A percentile compares a stretch with the other conserved stretches of the same genome.
These are phyloP conservation scores for Ramalina intermedia DNA, from an alignment of 495 filamentous ascomycete species.

Conservation along the genomic window DNA sequence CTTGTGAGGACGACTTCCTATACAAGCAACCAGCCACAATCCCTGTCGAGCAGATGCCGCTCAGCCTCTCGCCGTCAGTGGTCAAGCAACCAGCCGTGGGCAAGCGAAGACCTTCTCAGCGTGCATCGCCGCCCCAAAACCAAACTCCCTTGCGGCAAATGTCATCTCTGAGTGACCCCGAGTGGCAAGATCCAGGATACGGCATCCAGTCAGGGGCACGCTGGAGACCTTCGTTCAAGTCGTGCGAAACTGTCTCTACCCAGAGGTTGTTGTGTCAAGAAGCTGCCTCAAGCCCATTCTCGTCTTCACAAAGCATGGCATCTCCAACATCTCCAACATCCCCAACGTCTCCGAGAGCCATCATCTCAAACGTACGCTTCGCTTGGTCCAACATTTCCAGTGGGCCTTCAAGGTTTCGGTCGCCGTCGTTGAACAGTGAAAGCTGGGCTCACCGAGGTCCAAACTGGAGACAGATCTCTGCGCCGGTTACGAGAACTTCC, in stretches of 20 bases:
- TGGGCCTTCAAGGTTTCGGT: background rate
- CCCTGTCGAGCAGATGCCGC: too few species aligned
- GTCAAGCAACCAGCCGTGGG: background rate
- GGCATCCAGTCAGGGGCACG: too few species aligned
- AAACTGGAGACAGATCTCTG: background rate
- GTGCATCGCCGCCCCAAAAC: background rate
- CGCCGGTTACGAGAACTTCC: background rate
- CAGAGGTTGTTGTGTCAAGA: too few species aligned
- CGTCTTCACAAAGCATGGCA: too few species aligned
- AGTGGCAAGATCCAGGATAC: too few species aligned
- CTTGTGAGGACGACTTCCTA: too few species aligned
- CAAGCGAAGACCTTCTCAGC: background rate
- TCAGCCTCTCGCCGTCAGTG: too few species aligned
- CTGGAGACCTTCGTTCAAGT: too few species aligned
- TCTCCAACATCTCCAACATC: background rate
- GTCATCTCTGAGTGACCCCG: background rate
- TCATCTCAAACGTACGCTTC: background rate
- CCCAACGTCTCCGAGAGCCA: background rate
- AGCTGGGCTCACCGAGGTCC: background rate
- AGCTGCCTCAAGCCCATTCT: too few species aligned
- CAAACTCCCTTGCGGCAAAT: background rate
- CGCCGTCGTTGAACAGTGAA: background rate
- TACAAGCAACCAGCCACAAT: too few species aligned
- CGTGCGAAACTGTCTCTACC: too few species aligned
- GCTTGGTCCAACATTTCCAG: background rate